Percentiles rank a stretch among this genome's conserved stretches.
phyloP scores from a whole-genome alignment of 2,329 filamentous ascomycete species.

The Trichoderma semiorbis region DNA sequence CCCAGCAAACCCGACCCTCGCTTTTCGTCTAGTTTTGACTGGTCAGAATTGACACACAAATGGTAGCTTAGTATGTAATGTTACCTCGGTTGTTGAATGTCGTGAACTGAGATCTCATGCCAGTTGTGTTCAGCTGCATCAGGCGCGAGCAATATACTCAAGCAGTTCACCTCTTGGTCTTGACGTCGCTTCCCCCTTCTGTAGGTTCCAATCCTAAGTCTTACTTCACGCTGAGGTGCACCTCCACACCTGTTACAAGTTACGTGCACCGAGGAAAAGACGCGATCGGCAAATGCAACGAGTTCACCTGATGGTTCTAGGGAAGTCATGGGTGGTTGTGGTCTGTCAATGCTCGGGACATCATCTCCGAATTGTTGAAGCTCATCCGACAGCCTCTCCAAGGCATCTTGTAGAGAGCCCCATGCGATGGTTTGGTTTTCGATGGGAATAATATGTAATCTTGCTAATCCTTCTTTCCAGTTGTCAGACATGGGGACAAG shows the following conservation, averaged over 20 bases:
- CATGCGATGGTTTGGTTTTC: not conserved
- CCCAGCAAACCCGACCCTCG: not conserved
- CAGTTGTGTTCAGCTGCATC: not conserved
- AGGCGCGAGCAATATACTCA: not conserved
- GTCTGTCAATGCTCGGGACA: not conserved
- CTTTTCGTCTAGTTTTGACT: not conserved
- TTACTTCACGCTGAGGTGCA: not conserved
- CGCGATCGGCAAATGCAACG: not conserved
- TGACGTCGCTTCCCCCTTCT: not conserved
- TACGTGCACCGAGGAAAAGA: not conserved
- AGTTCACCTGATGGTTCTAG: not conserved
- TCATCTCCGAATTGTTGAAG: not conserved
- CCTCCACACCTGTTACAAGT: not conserved
- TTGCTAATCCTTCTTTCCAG: not conserved
- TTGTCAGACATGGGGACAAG: not conserved
- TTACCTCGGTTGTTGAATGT: not conserved
- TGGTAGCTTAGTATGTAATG: not conserved
- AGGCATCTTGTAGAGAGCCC: not conserved
- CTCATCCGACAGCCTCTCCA: not conserved
- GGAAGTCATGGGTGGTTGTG: not conserved
- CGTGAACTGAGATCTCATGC: not conserved
- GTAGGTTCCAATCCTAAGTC: not conserved
- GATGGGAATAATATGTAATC: not conserved
- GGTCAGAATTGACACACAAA: not conserved
- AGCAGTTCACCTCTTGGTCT: not conserved